phyloP scores from a whole-genome alignment of 2,329 filamentous ascomycete genomes.

The Tolypocladium pustulatum region DNA sequence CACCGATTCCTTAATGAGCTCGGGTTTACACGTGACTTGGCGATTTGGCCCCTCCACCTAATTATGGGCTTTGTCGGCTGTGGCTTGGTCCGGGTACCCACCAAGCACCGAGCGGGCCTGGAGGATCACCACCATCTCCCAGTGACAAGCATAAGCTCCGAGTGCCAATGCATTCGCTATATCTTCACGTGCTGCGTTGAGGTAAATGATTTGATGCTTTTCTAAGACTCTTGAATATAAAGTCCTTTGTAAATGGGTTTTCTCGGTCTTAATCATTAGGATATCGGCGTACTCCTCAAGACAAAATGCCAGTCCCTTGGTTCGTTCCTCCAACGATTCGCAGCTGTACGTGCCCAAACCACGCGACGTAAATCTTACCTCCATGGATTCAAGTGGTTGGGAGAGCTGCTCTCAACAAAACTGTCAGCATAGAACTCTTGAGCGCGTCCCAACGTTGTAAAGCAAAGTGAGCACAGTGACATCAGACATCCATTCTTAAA shows the following conservation, averaged over 20 bases:
- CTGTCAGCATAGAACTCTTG: background rate
- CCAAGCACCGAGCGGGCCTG: too few species aligned
- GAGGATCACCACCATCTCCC: too few species aligned
- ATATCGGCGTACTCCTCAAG: background rate
- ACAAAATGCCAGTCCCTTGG: background rate
- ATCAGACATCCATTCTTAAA: background rate
- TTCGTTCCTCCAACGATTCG: background rate
- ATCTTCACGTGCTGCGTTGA: too few species aligned
- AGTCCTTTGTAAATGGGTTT: too few species aligned
- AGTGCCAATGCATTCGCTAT: too few species aligned
- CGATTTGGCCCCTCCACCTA: slow-evolving; percentile 2
- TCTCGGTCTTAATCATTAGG: background rate
- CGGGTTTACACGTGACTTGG: slow-evolving; percentile 17
- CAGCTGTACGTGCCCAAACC: background rate
- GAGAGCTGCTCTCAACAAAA: too few species aligned
- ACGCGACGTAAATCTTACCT: background rate
- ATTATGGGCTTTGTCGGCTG: too few species aligned
- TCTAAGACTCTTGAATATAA: too few species aligned
- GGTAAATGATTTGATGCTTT: too few species aligned
- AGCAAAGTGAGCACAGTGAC: too few species aligned
- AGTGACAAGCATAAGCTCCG: too few species aligned
- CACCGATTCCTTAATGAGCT: slow-evolving; percentile 13
- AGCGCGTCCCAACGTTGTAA: background rate
- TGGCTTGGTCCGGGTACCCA: too few species aligned
- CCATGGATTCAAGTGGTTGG: background rate